Base-by-base conservation (phyloP, 2,329 filamentous ascomycete genomes). In the Pseudogymnoascus sp. region DNA sequence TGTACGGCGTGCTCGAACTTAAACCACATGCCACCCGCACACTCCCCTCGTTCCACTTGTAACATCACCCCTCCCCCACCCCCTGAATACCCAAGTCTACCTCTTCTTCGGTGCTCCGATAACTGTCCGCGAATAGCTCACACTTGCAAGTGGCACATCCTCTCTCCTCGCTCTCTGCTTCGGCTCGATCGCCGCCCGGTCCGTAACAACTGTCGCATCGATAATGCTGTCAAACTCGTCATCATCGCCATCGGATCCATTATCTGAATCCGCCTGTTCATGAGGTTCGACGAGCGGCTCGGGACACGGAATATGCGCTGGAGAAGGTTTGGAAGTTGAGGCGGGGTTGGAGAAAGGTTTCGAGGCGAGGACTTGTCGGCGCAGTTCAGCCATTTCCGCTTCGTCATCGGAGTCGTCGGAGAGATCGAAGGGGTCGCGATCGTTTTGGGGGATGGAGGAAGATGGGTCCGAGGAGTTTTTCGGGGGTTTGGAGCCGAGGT, bases 221-320 rank as follows among this genome's bases (percentile, higher is more conserved):
- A 97, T 96, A 74, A 99, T 96, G 67, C 88, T 88, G 71, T 97
- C 93, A 71, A 97, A 96, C 59, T 91, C 88, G 55, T 89, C 89
- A 61, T 95, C 88, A 58, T 73, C 70, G 4, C 62, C 74, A 5
- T 60, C 58, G 4, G 33, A 40, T 31, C 78, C 83, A 62, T 88
- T 84, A 65, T 91, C 89, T 3, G 88, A 90, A 64, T 89, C 89
- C 1, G 89, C 87, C 70, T 89, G 85, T 2, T 83, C 83, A 61
- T 90, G 86, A 0, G 85, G 84, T 0, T 83, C 80, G 35, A 81
- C 80, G 62, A 80, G 69, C 14, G 75, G 75, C 63, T 84, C 80
- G 1, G 85, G 84, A 37, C 82, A 80, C 7, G 84, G 74, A 64
- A 91, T 87, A 35, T 60, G 28, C 41, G 18, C 38, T 0, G 83